Base-by-base conservation (phyloP, 768 basidiomycete species). In the Cystofilobasidium ferigula region DNA sequence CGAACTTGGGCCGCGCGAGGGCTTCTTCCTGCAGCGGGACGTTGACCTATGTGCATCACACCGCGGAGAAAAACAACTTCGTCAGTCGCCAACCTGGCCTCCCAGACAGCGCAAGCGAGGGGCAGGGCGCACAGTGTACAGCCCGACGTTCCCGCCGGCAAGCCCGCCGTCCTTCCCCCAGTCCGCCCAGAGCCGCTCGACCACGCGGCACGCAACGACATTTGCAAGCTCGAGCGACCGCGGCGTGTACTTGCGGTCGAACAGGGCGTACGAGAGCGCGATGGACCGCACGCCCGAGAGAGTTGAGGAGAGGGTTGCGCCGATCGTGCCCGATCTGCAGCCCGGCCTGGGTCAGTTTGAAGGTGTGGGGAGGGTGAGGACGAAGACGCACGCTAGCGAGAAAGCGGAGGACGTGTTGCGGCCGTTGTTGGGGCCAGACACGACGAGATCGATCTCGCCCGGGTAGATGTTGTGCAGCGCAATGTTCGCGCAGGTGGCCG, bases 271-370 rank as follows among this genome's bases (percentile, higher is more conserved):
- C 7, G 18, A 26, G 34, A n/a, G 71, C 69, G n/a, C 69, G 64
- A 54, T 58, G 60, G 43, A 64, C 32, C 42, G 69, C 61, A 80
- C 28, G 83, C 83, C 26, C 7, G 76, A 74, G 3, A 78, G 54
- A 5, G 75, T 71, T 2, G 86, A 85, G 32, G 87, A 87, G 75
- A 97, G 79, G 20, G 93, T 87, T 3, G 91, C 92, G 43, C 93
- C 93, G 69, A 98, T 80, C 1, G 93, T 97, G 2, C 93, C 93
- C n/a, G n/a, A n/a, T n/a, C n/a, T n/a, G n/a, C n/a, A n/a, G n/a
- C n/a, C n/a, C n/a, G n/a, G n/a, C n/a, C n/a, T n/a, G n/a, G n/a
- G n/a, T n/a, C n/a, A n/a, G n/a, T n/a, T n/a, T n/a, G n/a, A n/a
- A n/a, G n/a, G n/a, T n/a, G n/a, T n/a, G n/a, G n/a, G n/a, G n/a